Evolutionary conservation across 2,329 filamentous ascomycete genomes (phyloP).

Genomic region (Pseudogymnoascus sp.): DNA sequence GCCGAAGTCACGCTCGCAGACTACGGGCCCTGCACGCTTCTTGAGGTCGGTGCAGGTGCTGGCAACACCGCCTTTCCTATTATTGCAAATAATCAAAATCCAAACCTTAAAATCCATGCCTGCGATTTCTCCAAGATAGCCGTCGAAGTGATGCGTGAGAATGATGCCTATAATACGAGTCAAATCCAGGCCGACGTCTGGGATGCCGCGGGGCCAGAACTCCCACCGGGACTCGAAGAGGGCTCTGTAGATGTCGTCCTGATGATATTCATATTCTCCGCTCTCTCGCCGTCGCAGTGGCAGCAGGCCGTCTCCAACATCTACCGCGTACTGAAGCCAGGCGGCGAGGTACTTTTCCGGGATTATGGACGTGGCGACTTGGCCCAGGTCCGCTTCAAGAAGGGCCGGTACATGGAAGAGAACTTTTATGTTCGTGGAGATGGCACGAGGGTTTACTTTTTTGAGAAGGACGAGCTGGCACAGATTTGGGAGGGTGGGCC

Average conservation of each 20-base stretch:
- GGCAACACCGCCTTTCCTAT: conserved; percentile 96
- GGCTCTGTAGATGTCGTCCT: conserved; percentile 85
- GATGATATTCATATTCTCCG: conserved; percentile 96
- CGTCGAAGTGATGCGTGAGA: conserved; percentile 80
- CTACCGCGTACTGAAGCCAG: conserved; percentile 75
- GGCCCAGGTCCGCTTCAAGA: conserved; percentile 94
- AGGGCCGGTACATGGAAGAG: conserved; percentile 85
- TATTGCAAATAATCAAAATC: conserved; percentile 75
- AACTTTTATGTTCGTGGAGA: conserved; percentile 97
- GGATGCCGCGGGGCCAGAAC: conserved; percentile 67
- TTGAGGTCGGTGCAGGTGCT: conserved; percentile 91
- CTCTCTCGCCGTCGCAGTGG: conserved; percentile 81
- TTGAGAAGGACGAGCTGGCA: conserved; percentile 75
- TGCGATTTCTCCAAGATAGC: conserved; percentile 96
- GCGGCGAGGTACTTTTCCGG: conserved; percentile 87
- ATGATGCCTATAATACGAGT: conserved; percentile 65
- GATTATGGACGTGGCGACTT: conserved; percentile 95
- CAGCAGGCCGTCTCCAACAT: conserved; percentile 73
- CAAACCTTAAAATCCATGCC: conserved; percentile 74
- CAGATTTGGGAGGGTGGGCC: conserved; percentile 56
- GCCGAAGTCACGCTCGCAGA: conserved; percentile 63
- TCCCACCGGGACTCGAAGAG: conserved; percentile 71
- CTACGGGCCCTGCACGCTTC: conserved; percentile 61
- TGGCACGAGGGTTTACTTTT: conserved; percentile 95
- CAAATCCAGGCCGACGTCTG: conserved; percentile 86